Evolutionary conservation across 768 basidiomycete genomes (phyloP).

Genomic region (Russula dissimulans): DNA sequence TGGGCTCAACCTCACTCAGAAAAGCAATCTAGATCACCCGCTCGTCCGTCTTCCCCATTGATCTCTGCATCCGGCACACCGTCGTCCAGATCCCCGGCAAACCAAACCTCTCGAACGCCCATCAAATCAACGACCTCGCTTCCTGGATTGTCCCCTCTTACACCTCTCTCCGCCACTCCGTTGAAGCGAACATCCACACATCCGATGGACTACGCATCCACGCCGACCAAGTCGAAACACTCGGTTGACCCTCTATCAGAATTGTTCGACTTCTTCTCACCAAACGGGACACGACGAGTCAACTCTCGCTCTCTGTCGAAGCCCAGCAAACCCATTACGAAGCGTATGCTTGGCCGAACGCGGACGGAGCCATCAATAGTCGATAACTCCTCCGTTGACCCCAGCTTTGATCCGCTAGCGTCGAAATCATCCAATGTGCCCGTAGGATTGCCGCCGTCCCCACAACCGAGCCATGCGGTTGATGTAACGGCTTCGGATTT

Average conservation of each 20-base stretch:
- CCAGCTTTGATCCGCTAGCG: constrained; percentile 21
- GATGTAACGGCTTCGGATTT: constrained; percentile 12
- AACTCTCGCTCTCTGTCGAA: constrained; percentile 1
- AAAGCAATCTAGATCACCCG: not conserved
- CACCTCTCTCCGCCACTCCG: constrained; percentile 6
- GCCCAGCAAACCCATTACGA: constrained; percentile 34
- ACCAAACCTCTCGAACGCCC: constrained; percentile 17
- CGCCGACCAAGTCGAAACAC: constrained; percentile 1
- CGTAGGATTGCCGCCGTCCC: constrained; percentile 12
- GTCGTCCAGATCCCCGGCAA: constrained; percentile 5
- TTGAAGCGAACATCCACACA: constrained; percentile 2
- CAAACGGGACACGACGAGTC: constrained; percentile 10
- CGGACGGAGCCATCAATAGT: constrained; percentile 49
- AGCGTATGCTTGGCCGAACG: constrained; percentile 65
- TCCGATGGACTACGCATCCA: constrained; percentile 7
- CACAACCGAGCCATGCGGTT: constrained; percentile 19
- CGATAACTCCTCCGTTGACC: constrained; percentile 23
- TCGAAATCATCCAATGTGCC: constrained; percentile 18
- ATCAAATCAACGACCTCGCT: constrained; percentile 7
- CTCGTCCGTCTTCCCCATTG: not conserved
- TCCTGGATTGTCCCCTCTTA: constrained; percentile 14
- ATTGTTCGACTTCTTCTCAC: constrained; percentile 36
- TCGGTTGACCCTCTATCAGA: constrained; percentile 36
- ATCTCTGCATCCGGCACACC: not conserved
- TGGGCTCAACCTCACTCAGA: not conserved